These are phyloP conservation scores for Entomortierella lignicola DNA, from an alignment of 192 early-diverging fungal genomes.

Conservation along the genomic window DNA sequence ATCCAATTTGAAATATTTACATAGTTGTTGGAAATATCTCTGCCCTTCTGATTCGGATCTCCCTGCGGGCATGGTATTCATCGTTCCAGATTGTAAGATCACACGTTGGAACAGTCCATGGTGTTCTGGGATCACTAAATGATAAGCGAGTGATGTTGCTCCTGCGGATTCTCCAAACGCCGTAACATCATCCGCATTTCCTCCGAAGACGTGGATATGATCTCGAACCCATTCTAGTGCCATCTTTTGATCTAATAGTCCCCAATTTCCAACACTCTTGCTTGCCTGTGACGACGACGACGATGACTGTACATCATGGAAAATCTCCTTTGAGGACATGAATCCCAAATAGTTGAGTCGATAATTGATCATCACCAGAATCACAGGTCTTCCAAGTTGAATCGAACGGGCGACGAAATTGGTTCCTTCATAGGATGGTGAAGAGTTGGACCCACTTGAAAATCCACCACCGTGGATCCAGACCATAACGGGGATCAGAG, in stretches of 20 bases:
- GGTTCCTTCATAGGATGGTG: conserved; percentile 12
- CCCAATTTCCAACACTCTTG: conserved; percentile 49
- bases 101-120: conserved; percentile 28
- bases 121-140: conserved; percentile 12
- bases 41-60: conserved; percentile 12
- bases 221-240: conserved; percentile 61
- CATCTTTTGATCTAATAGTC: conserved; percentile 62
- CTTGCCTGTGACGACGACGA: neutral
- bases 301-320: neutral
- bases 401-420: conserved; percentile 28
- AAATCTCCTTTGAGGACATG: conserved; percentile 22
- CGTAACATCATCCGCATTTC: conserved; percentile 10
- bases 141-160: conserved; percentile 11
- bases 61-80: conserved; percentile 12
- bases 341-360: conserved; percentile 48
- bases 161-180: conserved; percentile 31
- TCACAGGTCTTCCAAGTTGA: conserved; percentile 16
- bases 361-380: conserved; percentile 35
- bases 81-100: conserved; percentile 17
- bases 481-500: conserved; percentile 23
- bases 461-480: conserved; percentile 31
- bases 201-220: conserved; percentile 37
- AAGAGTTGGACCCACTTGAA: conserved; percentile 11
- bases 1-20: conserved; percentile 2
- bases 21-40: conserved; percentile 14